Conservation (phyloP, 345 rosid genomes). For the Pelargonium nanum region DNA sequence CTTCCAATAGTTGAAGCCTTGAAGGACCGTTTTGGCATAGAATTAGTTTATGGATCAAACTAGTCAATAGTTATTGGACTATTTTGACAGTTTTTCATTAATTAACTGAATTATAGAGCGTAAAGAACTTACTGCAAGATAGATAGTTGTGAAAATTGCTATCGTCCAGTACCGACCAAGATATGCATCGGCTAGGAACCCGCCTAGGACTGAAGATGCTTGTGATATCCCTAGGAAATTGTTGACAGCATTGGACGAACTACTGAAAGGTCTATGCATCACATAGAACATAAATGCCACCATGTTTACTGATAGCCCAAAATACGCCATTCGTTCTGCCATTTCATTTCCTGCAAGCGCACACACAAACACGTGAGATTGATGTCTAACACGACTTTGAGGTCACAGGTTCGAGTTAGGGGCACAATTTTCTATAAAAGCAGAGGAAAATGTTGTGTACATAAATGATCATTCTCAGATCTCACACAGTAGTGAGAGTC, state of each 20-base stretch:
- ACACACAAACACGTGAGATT: background rate
- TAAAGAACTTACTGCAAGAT: slow-evolving; percentile 50
- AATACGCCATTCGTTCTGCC: slow-evolving; percentile 96
- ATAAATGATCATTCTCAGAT: too few relatives aligned
- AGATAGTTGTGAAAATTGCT: slow-evolving; percentile 78
- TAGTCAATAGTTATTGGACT: too few relatives aligned
- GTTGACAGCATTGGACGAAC: slow-evolving; percentile 81
- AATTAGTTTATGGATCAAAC: too few relatives aligned
- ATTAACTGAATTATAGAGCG: too few relatives aligned
- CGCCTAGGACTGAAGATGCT: slow-evolving; percentile 82
- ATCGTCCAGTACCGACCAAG: slow-evolving; percentile 92
- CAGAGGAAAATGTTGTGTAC: too few relatives aligned
- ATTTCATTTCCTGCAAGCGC: slow-evolving; percentile 78
- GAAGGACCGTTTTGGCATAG: too few relatives aligned
- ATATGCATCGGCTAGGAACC: slow-evolving; percentile 92
- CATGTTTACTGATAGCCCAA: slow-evolving; percentile 90
- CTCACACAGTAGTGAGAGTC: too few relatives aligned
- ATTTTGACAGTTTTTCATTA: too few relatives aligned
- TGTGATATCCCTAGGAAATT: slow-evolving; percentile 89
- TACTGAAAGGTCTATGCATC: slow-evolving; percentile 74
- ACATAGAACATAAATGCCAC: slow-evolving; percentile 83
- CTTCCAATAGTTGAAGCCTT: too few relatives aligned
- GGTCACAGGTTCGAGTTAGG: too few relatives aligned
- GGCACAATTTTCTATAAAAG: too few relatives aligned
- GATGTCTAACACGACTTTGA: too few relatives aligned